A percentile compares a stretch with the other conserved stretches of the same genome.
phyloP scores from a whole-genome alignment of 2,329 filamentous ascomycete species.

The Akanthomyces muscarius region DNA sequence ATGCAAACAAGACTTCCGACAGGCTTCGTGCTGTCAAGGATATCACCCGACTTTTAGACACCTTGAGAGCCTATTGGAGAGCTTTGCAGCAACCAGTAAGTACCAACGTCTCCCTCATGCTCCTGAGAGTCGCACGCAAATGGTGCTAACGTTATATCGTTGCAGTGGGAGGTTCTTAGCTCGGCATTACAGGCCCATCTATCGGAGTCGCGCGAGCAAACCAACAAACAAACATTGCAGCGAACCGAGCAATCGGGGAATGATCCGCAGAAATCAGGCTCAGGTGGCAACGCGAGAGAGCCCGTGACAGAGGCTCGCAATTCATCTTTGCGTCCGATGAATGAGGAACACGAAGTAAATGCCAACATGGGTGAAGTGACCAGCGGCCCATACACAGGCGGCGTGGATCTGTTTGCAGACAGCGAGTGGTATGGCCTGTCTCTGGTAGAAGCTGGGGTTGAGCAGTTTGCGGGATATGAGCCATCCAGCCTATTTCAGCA shows the following conservation, averaged over 20 bases:
- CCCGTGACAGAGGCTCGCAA: too few species aligned
- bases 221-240: background rate
- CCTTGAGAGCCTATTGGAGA: constrained; percentile 1
- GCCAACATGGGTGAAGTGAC: background rate
- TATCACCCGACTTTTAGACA: background rate
- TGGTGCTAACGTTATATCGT: background rate
- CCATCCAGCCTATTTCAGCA: background rate
- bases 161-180: background rate
- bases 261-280: background rate
- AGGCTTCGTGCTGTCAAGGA: background rate
- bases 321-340: background rate
- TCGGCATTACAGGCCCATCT: background rate
- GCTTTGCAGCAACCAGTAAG: constrained; percentile 11
- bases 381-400: background rate
- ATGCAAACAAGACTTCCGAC: background rate
- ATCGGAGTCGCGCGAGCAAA: background rate
- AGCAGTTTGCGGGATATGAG: constrained; percentile 9
- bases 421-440: constrained; percentile 3
- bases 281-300: background rate
- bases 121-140: too few species aligned
- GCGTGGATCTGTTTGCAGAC: constrained; percentile 6
- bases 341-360: background rate
- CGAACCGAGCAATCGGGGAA: background rate
- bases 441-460: constrained; percentile 3
- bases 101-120: background rate